Evolutionary conservation across 768 basidiomycete species (phyloP), one percentile per base, ranked within the genome.

Genomic region (Tephrocybe sp.): DNA sequence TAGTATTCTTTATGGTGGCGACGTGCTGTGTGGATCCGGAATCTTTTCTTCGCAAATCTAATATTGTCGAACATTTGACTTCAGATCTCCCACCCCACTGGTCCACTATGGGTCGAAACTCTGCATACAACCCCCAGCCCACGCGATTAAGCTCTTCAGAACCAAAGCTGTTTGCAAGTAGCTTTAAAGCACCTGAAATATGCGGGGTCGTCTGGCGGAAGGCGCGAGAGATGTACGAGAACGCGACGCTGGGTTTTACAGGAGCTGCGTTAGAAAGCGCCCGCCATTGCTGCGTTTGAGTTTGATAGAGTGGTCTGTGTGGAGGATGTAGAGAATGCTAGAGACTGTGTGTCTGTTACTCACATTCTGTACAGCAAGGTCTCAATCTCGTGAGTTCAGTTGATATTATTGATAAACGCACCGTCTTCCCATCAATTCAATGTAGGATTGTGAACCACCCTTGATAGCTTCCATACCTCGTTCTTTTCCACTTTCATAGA

Each of bases 51-150:
- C 83, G 70, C 51, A 89, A 64, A 16, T 63, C 76, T 30, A 98
- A 72, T 44, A 98, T 87, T 30, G 62, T 80, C 36, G 75, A 74
- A 61, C 88, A 90, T 33, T 75, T 75, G 22, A 97, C 72, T 58
- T 90, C 83, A 3, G 85, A 89, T 49, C 81, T 78, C 64, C 86
- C 80, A 5, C 95, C 95, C 95, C 95, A 98, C 20, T 81, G 84
- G 22, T 82, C 82, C 0, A 84, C 84, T 11, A 75, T 73, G 9
- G 95, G 95, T 51, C 95, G 84, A 66, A 98, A 97, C 14, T 89
- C 86, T 20, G 83, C 80, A 64, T 98, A 98, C 38, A 98, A 73
- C 16, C 76, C 69, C 73, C 88, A 94, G 8, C 87, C 96, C 49
- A 75, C 70, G 41, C 63, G 64, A 60, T 85, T 87, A 16, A 92